These are phyloP conservation scores for Chloris gayana DNA, from an alignment of 176 grass and related monocot species.

Conservation along the genomic window DNA sequence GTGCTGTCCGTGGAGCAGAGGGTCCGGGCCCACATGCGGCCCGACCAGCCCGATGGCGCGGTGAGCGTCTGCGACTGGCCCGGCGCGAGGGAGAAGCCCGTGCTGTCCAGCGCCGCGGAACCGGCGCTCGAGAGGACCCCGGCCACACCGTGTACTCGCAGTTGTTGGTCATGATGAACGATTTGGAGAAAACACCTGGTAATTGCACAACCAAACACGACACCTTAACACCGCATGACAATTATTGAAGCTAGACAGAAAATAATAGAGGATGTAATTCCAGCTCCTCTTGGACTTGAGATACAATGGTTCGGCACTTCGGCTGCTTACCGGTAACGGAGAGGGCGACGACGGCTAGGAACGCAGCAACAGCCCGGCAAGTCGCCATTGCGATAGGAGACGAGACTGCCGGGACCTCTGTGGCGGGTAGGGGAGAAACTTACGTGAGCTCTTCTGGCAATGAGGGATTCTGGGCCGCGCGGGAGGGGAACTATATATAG, in stretches of 20 bases:
- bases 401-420: not conserved
- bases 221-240: not conserved
- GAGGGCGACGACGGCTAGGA: not conserved
- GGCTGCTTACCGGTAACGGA: not conserved
- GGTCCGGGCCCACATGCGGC: slow-evolving; percentile 63
- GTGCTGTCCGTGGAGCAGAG: slow-evolving; percentile 41
- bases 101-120: slow-evolving; percentile 35
- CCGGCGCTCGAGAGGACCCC: slow-evolving; percentile 56
- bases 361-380: not conserved
- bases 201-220: not conserved
- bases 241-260: not conserved
- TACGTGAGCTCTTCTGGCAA: not conserved
- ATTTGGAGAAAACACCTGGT: not conserved
- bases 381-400: not conserved
- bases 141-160: slow-evolving; percentile 71
- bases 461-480: too few relatives aligned
- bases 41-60: slow-evolving; percentile 55
- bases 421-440: not conserved
- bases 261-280: too few relatives aligned
- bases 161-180: slow-evolving; percentile 59
- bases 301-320: too few relatives aligned
- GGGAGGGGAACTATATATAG: not conserved
- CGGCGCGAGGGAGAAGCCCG: slow-evolving; percentile 47
- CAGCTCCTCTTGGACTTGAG: not conserved
- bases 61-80: slow-evolving; percentile 29